phyloP scores from a whole-genome alignment of 2,329 filamentous ascomycete genomes.

The Septoria linicola region DNA sequence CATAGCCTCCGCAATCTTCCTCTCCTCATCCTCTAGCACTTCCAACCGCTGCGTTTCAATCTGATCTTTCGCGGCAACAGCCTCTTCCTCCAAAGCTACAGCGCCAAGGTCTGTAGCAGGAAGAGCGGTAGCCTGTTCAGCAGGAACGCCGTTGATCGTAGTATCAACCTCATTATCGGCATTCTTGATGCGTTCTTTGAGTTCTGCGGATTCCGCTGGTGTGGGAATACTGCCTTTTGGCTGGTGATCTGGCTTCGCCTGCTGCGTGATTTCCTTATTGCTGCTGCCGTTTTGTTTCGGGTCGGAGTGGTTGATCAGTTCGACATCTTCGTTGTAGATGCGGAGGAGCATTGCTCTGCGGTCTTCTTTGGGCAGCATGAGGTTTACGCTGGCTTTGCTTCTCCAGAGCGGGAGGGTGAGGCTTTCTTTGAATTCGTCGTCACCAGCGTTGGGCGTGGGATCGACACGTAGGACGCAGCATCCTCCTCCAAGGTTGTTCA shows the following conservation, averaged over 20 bases:
- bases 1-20: slow-evolving; percentile 44
- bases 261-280: neutral
- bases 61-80: slow-evolving; percentile 42
- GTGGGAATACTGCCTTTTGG: slow-evolving; percentile 23
- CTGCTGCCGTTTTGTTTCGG: slow-evolving; percentile 24
- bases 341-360: slow-evolving; percentile 84
- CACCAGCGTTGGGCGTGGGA: slow-evolving; percentile 31
- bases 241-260: neutral
- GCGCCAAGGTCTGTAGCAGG: slow-evolving; percentile 28
- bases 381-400: slow-evolving; percentile 84
- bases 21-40: slow-evolving; percentile 37
- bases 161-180: slow-evolving; percentile 16
- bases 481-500: slow-evolving; percentile 78
- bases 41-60: slow-evolving; percentile 44
- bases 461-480: slow-evolving; percentile 83
- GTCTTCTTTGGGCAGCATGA: slow-evolving; percentile 98
- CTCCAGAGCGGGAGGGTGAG: slow-evolving; percentile 94
- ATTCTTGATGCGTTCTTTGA: slow-evolving; percentile 23
- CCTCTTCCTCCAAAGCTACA: slow-evolving; percentile 38
- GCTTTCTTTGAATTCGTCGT: slow-evolving; percentile 64
- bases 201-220: slow-evolving; percentile 23
- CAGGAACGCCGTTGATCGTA: slow-evolving; percentile 10
- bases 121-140: slow-evolving; percentile 12
- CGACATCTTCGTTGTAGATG: slow-evolving; percentile 85
- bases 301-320: slow-evolving; percentile 66